Percentiles rank a stretch among this genome's conserved stretches.
Conservation (phyloP, 202 grass and related monocot genomes). For the Musa balbisiana region DNA sequence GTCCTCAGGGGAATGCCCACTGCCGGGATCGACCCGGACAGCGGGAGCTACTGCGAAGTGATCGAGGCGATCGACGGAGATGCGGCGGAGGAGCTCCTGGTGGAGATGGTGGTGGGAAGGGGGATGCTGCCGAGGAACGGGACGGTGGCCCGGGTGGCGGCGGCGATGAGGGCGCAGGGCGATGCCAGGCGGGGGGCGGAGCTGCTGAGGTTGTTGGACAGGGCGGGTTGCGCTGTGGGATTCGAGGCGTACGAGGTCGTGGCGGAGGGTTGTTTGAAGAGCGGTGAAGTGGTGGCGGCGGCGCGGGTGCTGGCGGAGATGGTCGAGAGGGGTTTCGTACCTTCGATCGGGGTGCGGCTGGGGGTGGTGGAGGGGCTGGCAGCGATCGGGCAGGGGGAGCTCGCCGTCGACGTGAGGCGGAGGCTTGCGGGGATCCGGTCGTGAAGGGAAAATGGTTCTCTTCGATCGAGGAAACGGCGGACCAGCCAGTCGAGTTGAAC, state of each 20-base stretch:
- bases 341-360: constrained; percentile 4
- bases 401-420: constrained; percentile 13
- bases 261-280: constrained; percentile 8
- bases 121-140: constrained; percentile 11
- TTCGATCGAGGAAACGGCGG: no score
- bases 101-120: constrained; percentile 13
- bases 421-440: constrained; percentile 8
- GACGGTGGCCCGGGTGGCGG: constrained; percentile 7
- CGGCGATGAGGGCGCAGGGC: constrained; percentile 7
- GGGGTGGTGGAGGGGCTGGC: constrained; percentile 15
- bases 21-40: constrained; percentile 13
- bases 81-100: constrained; percentile 4
- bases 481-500: no score
- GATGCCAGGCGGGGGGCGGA: constrained; percentile 1
- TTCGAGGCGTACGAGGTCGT: constrained; percentile 20
- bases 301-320: constrained; percentile 18
- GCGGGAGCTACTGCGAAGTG: constrained; percentile 8
- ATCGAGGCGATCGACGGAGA: constrained; percentile 11
- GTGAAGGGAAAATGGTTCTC: neutral
- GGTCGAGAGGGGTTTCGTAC: neutral
- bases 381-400: constrained; percentile 9
- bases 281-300: constrained; percentile 9
- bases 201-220: neutral
- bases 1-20: constrained; percentile 9
- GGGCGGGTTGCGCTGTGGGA: constrained; percentile 5